Conservation (phyloP, 495 filamentous ascomycete genomes). For the Parathielavia appendiculata region DNA sequence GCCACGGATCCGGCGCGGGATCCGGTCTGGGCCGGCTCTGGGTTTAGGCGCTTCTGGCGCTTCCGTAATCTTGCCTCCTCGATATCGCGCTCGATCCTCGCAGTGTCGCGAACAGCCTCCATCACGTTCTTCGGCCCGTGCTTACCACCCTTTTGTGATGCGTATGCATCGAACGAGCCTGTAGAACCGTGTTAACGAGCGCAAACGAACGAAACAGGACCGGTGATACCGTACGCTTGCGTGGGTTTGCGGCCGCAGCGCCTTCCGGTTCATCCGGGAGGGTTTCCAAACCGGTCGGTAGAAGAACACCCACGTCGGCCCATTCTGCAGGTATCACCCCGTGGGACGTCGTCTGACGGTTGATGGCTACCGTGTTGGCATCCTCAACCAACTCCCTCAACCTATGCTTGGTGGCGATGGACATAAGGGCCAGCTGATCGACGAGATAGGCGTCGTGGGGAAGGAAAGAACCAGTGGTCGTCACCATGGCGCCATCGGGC, state of each 20-base stretch:
- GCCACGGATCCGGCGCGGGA: conserved; percentile 44
- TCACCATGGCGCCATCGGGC: conserved; percentile 51
- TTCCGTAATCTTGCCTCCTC: conserved; percentile 48
- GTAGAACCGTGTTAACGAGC: conserved; percentile 16
- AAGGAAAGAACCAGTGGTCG: conserved; percentile 59
- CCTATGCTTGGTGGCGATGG: conserved; percentile 67
- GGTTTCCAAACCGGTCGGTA: conserved; percentile 33
- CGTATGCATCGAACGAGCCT: conserved; percentile 24
- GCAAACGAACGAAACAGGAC: conserved; percentile 2
- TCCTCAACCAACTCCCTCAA: conserved; percentile 66
- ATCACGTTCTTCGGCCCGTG: conserved; percentile 33
- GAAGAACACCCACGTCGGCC: conserved; percentile 55
- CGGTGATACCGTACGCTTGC: conserved; percentile 52
- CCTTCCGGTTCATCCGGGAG: conserved; percentile 35
- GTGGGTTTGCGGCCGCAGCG: conserved; percentile 47
- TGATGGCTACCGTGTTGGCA: conserved; percentile 56
- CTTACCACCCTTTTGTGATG: conserved; percentile 23
- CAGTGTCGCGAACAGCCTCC: conserved; percentile 34
- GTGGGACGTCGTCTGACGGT: conserved; percentile 64
- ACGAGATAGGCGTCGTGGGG: conserved; percentile 60
- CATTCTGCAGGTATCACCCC: conserved; percentile 66
- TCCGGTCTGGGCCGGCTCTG: conserved; percentile 32
- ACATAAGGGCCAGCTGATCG: conserved; percentile 70
- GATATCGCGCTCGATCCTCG: conserved; percentile 38
- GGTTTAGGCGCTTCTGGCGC: conserved; percentile 44